Base-by-base conservation (phyloP, 768 basidiomycete genomes). In the Serendipita vermifera region DNA sequence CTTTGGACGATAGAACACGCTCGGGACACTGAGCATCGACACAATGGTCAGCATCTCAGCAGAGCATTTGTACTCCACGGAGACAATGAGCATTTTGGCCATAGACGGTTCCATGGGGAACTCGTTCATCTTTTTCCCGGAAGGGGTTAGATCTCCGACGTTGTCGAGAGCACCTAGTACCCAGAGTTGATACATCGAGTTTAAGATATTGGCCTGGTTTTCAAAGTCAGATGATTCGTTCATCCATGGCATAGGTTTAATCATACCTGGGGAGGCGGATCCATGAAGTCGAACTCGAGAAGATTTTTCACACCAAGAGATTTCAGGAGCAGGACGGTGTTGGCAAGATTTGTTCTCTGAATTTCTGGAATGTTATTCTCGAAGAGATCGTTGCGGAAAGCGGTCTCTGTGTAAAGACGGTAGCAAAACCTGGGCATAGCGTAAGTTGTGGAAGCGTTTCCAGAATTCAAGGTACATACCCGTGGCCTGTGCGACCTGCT, bases 121-220 rank as follows among this genome's bases (percentile, higher is more conserved):
- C 64, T 97, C 91, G 13, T 90, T 93, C 93, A 99, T 98, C 72
- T 96, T 96, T 55, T 87, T 80, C 4, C 96, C 96, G 55, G 82
- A 77, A 1, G 83, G 77, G 2, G 94, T 99, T 59, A 99, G 73
- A 70, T 99, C 89, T n/a, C 96, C 93, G 33, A 93, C 82, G 63
- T 97, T 99, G 73, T 98, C 90, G 24, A 99, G 76, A 5, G 96
- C 96, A 33, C 93, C 93, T 31, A 99, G 83, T 2, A 97, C 93
- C 96, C 96, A 99, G 33, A 99, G 81, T 67, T 98, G 96, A 68
- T 97, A 99, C 92, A 97, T 97, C 4, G 94, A 98, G 67, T 98
- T 97, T 39, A 99, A 74, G 62, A 98, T 99, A 66, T 97, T 97
- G 55, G 89, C 88, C 84, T 92, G 60, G 5, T 24, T 48, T 14